These are phyloP conservation scores for Diaporthe batatas DNA, from an alignment of 2,329 filamentous ascomycete genomes.

Conservation along the genomic window DNA sequence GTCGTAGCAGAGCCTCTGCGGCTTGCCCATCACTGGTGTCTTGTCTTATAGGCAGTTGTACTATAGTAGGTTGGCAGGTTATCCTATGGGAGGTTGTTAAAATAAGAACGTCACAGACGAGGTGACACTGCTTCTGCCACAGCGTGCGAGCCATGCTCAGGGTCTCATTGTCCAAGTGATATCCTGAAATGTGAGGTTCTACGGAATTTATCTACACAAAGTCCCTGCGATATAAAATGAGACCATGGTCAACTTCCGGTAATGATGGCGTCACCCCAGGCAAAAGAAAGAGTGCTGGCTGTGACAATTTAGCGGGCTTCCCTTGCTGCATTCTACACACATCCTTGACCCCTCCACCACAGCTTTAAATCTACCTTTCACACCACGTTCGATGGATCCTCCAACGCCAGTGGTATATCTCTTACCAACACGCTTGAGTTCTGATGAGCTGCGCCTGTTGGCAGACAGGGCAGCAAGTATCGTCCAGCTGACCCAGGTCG, in stretches of 20 bases:
- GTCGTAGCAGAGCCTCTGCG: too few relatives aligned
- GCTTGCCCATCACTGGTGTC: too few relatives aligned
- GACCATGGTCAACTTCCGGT: neutral
- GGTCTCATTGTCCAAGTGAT: neutral
- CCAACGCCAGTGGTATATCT: conserved; percentile 77
- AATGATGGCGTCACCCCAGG: conserved; percentile 5
- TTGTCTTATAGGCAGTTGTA: too few relatives aligned
- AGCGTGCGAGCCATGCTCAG: neutral
- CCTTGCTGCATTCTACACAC: neutral
- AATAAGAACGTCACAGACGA: neutral
- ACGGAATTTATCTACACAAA: neutral
- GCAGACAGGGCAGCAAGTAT: conserved; percentile 75
- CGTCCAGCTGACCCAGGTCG: conserved; percentile 81
- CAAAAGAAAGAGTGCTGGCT: neutral
- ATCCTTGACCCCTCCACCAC: neutral
- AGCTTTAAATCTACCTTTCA: neutral
- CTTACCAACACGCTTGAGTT: conserved; percentile 76
- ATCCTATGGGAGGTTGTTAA: neutral
- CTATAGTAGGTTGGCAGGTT: too few relatives aligned
- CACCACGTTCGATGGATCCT: conserved; percentile 48
- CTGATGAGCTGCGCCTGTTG: conserved; percentile 72
- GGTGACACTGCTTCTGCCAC: neutral
- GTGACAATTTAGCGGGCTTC: neutral
- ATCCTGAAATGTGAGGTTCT: neutral
- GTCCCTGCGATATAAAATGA: neutral